Evolutionary conservation across 176 grass and related monocot species (phyloP).

Genomic region (maize (Zea mays)): Zm-B73-REFERENCE-NAM-5.0 NC_050099.1:193992001-193992500

Average conservation of each 20-base stretch:
- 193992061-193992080: background rate
- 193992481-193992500: background rate
- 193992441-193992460: constrained; percentile 45
- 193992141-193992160: constrained; percentile 36
- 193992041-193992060: background rate
- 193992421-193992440: constrained; percentile 16
- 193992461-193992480: constrained; percentile 36
- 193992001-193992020: background rate
- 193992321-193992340: background rate
- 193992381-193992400: background rate
- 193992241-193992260: background rate
- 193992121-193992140: constrained; percentile 28
- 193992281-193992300: constrained; percentile 3
- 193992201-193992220: background rate
- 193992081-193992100: constrained; percentile 28
- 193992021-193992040: no score
- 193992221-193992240: constrained; percentile 18
- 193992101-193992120: no score
- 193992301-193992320: no score
- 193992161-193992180: background rate
- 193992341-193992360: background rate
- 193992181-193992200: background rate
- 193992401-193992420: no score
- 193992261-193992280: background rate
- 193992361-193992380: constrained; percentile 5